Evolutionary conservation across 108 stramenopile genomes (phyloP).

Genomic region (Stephanodiscus triporus): DNA sequence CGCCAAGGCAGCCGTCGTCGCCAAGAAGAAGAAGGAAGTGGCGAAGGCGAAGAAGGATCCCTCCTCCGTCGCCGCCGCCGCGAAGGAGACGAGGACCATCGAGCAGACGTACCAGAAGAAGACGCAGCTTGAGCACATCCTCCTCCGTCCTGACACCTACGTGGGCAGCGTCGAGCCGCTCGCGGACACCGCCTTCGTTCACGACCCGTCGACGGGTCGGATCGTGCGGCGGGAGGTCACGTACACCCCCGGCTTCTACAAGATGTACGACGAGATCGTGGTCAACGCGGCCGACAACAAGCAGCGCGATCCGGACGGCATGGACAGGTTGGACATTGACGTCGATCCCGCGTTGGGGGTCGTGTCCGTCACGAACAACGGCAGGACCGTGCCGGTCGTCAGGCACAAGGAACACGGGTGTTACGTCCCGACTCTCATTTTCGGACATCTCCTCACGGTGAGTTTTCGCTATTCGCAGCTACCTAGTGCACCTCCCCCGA

Average conservation of each 20-base stretch:
- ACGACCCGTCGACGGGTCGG: constrained; percentile 57
- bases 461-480: too few relatives aligned
- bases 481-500: too few relatives aligned
- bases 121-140: constrained; percentile 98
- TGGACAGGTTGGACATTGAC: constrained; percentile 92
- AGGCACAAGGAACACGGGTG: constrained; percentile 81
- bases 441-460: constrained; percentile 97
- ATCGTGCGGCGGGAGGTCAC: constrained; percentile 84
- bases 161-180: constrained; percentile 74
- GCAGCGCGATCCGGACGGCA: constrained; percentile 93
- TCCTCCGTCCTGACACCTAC: constrained; percentile 98
- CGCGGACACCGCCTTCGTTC: constrained; percentile 92
- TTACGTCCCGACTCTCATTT: constrained; percentile 96
- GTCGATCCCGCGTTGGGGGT: constrained; percentile 67
- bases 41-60: too few relatives aligned
- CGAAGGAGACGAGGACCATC: constrained; percentile 60
- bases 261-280: constrained; percentile 99
- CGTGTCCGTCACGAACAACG: constrained; percentile 98
- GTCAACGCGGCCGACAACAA: constrained; percentile 99
- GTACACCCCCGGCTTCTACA: constrained; percentile 96
- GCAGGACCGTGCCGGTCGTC: constrained; percentile 84
- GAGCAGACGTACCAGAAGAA: constrained; percentile 97
- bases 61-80: background rate
- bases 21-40: constrained; percentile 6
- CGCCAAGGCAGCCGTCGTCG: too few relatives aligned